Percentiles rank a stretch among this genome's conserved stretches.
Evolutionary conservation across 805 yeast species (phyloP).

Genomic region (Pichia manshurica): DNA sequence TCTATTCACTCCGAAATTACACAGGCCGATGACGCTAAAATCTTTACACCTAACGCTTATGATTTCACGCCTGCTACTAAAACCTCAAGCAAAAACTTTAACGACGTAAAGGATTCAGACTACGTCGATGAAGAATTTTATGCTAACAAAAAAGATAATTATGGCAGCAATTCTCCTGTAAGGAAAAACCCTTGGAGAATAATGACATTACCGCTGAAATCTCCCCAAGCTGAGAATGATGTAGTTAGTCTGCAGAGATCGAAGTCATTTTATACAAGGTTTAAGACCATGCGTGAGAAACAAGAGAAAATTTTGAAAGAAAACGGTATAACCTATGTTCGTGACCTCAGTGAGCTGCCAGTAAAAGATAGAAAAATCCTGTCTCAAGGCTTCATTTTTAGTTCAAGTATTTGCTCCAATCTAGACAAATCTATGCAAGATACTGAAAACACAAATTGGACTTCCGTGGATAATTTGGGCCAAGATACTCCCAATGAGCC

Average conservation of each 20-base stretch:
- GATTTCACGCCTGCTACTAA: neutral
- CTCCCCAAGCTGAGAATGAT: neutral
- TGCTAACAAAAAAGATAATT: neutral
- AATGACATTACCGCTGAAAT: neutral
- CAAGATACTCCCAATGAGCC: neutral
- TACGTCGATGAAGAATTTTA: neutral
- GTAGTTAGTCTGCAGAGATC: slow-evolving; percentile 6
- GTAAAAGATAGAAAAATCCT: slow-evolving; percentile 4
- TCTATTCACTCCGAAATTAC: neutral
- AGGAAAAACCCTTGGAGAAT: neutral
- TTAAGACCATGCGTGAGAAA: slow-evolving; percentile 12
- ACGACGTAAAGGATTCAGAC: neutral
- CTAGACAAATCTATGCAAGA: slow-evolving; percentile 6
- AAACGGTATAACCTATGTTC: slow-evolving; percentile 22
- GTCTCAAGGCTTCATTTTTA: slow-evolving; percentile 16
- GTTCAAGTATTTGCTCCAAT: slow-evolving; percentile 22
- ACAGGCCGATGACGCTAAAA: too few relatives aligned
- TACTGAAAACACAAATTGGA: slow-evolving; percentile 10
- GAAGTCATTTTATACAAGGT: slow-evolving; percentile 16
- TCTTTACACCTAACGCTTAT: neutral
- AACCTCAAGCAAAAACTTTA: neutral
- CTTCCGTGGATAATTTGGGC: neutral
- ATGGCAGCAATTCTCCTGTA: neutral
- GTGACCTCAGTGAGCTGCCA: slow-evolving; percentile 13
- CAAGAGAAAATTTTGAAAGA: slow-evolving; percentile 20